These are phyloP conservation scores for Punica granatum DNA, from an alignment of 345 rosid genomes.

Conservation along the genomic window DNA sequence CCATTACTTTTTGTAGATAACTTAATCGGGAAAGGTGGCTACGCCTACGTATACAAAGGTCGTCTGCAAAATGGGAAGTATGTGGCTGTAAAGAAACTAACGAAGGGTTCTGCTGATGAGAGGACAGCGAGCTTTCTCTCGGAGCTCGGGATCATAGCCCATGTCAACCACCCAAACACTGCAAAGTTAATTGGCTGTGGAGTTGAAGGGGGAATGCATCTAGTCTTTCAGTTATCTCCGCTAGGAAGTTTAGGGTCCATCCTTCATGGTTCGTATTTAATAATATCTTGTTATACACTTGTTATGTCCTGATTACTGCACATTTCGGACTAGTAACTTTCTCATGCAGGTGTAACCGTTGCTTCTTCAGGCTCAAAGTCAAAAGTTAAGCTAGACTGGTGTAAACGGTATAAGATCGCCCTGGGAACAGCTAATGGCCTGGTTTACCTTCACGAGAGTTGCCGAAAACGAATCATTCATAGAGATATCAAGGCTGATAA, in stretches of 20 bases:
- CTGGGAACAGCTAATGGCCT: slow-evolving; percentile 81
- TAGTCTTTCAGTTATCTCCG: slow-evolving; percentile 66
- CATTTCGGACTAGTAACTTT: neutral
- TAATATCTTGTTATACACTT: neutral
- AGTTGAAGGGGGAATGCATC: slow-evolving; percentile 77
- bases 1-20: slow-evolving; percentile 39
- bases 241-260: slow-evolving; percentile 69
- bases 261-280: slow-evolving; percentile 54
- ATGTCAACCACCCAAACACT: slow-evolving; percentile 77
- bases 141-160: slow-evolving; percentile 82
- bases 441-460: slow-evolving; percentile 73
- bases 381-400: slow-evolving; percentile 54
- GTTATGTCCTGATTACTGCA: neutral
- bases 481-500: slow-evolving; percentile 94
- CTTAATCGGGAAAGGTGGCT: slow-evolving; percentile 85
- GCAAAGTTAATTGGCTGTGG: slow-evolving; percentile 86
- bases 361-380: slow-evolving; percentile 42
- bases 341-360: neutral
- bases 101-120: slow-evolving; percentile 68
- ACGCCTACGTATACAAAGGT: slow-evolving; percentile 82
- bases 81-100: slow-evolving; percentile 68
- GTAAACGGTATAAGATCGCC: slow-evolving; percentile 73
- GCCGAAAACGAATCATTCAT: slow-evolving; percentile 86
- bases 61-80: slow-evolving; percentile 48
- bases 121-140: slow-evolving; percentile 54